Base-by-base conservation (phyloP, 495 filamentous ascomycete species). In the Barbatosphaeria neglecta region DNA sequence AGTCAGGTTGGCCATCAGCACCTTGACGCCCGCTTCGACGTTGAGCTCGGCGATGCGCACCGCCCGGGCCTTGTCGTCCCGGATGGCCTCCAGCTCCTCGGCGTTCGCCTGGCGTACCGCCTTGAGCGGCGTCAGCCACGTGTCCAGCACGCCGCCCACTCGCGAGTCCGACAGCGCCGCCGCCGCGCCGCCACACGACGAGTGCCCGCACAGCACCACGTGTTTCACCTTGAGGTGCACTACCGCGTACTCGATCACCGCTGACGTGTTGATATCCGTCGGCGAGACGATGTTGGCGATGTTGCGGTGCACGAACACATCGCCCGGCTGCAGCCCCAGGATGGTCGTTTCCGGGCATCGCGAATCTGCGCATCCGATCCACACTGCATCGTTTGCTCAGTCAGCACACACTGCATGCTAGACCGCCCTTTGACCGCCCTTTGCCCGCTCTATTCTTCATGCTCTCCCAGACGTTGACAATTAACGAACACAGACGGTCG, bases 281-380 rank as follows among this genome's bases (percentile, higher is more conserved):
- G 83, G 70, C 47, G 81, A 79, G 43, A 95, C 63, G 63, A 92
- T 75, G 69, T 95, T 95, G 61, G 87, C 89, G 64, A 95, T 92
- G 72, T 95, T 95, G 61, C 89, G 86, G 73, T 94, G 89, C 45
- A 87, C 83, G 63, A 95, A 95, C 52, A 94, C 81, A 54, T 95
- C 87, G 52, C 89, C 89, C 4, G 88, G 88, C 49, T 87, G 72
- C 39, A 89, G 74, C 51, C 81, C 80, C 4, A 89, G 74, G 54
- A 95, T 69, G 46, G 83, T 89, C 10, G 88, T 94, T 62, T 95
- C 89, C 1, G 88, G 88, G 58, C 84, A 82, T 49, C 89, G 84
- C 17, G 82, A 86, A 72, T 95, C 88, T 51, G 87, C 85, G 75
- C 89, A 95, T 55, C 88, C 89, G 53, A 95, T 73, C 89, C 89